phyloP scores from a whole-genome alignment of 2,329 filamentous ascomycete genomes.

The Monascus ruber region DNA sequence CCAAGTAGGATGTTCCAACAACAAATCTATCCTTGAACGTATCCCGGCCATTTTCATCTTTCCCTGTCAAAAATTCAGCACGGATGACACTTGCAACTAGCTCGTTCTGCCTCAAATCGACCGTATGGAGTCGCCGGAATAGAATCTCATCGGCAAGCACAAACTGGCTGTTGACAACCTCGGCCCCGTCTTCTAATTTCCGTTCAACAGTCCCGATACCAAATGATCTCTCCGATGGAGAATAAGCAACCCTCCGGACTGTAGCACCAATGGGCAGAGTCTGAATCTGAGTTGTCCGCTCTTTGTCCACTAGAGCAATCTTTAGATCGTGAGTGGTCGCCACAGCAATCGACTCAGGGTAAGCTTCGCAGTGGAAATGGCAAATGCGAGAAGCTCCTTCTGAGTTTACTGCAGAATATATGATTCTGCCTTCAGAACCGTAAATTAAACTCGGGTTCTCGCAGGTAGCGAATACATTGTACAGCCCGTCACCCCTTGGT shows the following conservation, averaged over 20 bases:
- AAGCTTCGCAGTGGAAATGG: conserved; percentile 70
- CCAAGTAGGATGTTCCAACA: conserved; percentile 74
- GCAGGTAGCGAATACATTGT: conserved; percentile 82
- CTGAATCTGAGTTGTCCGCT: conserved; percentile 79
- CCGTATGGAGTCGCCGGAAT: conserved; percentile 66
- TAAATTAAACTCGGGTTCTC: conserved; percentile 94
- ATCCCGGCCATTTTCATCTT: conserved; percentile 44
- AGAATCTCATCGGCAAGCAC: conserved; percentile 82
- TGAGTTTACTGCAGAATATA: conserved; percentile 88
- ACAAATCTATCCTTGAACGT: conserved; percentile 60
- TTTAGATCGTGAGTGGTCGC: conserved; percentile 66
- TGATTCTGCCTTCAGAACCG: conserved; percentile 70
- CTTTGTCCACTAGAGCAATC: conserved; percentile 69
- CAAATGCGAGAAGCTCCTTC: conserved; percentile 74
- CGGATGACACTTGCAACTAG: conserved; percentile 76
- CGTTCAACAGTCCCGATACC: conserved; percentile 77
- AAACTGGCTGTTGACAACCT: conserved; percentile 69
- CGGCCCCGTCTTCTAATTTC: conserved; percentile 57
- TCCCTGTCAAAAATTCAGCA: conserved; percentile 55
- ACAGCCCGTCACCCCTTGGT: conserved; percentile 54
- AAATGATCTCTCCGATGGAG: conserved; percentile 65
- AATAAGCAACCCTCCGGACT: conserved; percentile 78
- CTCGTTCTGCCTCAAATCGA: conserved; percentile 55
- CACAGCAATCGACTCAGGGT: conserved; percentile 67
- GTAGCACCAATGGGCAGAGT: conserved; percentile 69